Percentiles rank a stretch among this genome's conserved stretches.
Evolutionary conservation across 1,284 basidiomycete genomes (phyloP).

Genomic region (Ceratobasidium papillatum): DNA sequence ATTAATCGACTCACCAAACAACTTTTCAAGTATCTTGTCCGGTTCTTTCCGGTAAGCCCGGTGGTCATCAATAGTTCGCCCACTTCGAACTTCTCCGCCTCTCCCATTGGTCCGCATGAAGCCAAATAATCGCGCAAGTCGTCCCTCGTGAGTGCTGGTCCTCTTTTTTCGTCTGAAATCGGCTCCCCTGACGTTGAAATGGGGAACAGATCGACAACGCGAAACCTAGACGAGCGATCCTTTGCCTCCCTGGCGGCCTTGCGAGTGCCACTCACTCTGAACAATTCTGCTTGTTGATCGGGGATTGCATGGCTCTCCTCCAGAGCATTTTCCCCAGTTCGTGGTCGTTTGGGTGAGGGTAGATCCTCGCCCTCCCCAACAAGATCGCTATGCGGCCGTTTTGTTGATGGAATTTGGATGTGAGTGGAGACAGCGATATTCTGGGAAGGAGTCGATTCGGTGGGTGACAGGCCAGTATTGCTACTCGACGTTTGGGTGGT

Average conservation of each 20-base stretch:
- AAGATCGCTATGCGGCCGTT: neutral
- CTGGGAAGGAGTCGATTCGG: neutral
- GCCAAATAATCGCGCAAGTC: neutral
- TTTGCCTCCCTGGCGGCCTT: neutral
- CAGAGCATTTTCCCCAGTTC: neutral
- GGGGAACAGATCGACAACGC: neutral
- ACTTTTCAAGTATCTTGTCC: neutral
- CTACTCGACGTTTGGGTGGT: neutral
- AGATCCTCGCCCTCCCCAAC: neutral
- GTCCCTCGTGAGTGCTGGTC: neutral
- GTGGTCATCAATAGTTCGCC: constrained; percentile 27
- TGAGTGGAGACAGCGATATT: neutral
- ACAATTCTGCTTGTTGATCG: too few relatives aligned
- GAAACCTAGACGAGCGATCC: too few relatives aligned
- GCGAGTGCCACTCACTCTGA: too few relatives aligned
- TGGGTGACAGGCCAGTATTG: neutral
- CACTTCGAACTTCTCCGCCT: neutral
- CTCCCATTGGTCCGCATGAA: neutral
- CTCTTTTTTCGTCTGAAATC: neutral
- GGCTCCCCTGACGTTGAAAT: neutral
- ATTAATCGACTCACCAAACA: neutral
- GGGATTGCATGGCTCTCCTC: neutral
- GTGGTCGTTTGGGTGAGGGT: neutral
- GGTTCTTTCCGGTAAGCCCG: neutral
- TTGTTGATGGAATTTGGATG: too few relatives aligned